Evolutionary conservation across 2,329 filamentous ascomycete species (phyloP).

Genomic region (Sporothrix phasma): DNA sequence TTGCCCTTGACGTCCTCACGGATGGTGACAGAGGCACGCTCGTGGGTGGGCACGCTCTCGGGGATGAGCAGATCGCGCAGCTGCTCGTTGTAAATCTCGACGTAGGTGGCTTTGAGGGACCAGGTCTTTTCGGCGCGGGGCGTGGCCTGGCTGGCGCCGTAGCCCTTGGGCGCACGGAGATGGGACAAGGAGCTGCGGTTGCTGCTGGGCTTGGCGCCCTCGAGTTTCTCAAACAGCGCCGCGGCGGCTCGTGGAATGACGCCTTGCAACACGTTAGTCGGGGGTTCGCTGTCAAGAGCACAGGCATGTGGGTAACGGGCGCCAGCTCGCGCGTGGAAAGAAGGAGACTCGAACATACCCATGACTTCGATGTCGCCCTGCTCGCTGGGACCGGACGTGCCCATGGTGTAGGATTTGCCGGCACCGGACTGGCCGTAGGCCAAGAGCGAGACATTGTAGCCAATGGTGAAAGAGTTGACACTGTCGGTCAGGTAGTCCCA

Average conservation of each 20-base stretch:
- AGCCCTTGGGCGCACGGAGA: slow-evolving; percentile 68
- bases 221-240: slow-evolving; percentile 79
- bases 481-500: slow-evolving; percentile 93
- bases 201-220: slow-evolving; percentile 39
- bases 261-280: slow-evolving; percentile 40
- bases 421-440: slow-evolving; percentile 97
- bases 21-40: slow-evolving; percentile 76
- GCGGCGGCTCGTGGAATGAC: slow-evolving; percentile 89
- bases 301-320: not conserved
- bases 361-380: slow-evolving; percentile 60
- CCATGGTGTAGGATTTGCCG: slow-evolving; percentile 98
- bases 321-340: not conserved
- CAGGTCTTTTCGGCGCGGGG: slow-evolving; percentile 62
- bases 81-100: slow-evolving; percentile 97
- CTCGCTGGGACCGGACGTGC: slow-evolving; percentile 77
- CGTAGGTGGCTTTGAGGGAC: slow-evolving; percentile 88
- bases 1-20: slow-evolving; percentile 91
- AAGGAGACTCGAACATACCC: slow-evolving; percentile 47
- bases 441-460: slow-evolving; percentile 95
- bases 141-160: slow-evolving; percentile 44
- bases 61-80: slow-evolving; percentile 80
- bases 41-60: slow-evolving; percentile 56
- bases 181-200: slow-evolving; percentile 63
- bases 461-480: slow-evolving; percentile 80
- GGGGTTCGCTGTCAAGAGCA: not conserved